These are phyloP conservation scores for Neurospora terricola DNA, from an alignment of 495 filamentous ascomycete species.

Conservation along the genomic window DNA sequence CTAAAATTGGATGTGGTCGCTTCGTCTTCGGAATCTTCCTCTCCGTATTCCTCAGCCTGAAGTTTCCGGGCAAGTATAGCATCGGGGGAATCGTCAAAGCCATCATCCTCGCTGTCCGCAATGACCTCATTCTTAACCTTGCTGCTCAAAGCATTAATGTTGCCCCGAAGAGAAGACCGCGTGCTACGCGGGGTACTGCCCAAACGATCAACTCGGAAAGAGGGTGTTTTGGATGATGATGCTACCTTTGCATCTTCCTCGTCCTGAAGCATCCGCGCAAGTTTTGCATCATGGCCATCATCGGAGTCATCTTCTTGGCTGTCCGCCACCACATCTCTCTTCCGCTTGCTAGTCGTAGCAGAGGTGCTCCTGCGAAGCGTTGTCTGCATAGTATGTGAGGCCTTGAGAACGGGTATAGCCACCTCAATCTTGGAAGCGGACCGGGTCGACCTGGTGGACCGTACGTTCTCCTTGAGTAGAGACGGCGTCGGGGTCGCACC, in stretches of 20 bases:
- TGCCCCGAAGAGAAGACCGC: background rate
- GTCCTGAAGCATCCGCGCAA: slow-evolving; percentile 51
- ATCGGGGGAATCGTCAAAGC: slow-evolving; percentile 30
- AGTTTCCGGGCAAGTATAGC: slow-evolving; percentile 42
- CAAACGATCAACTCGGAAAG: background rate
- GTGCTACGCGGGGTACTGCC: background rate
- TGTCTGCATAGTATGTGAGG: slow-evolving; percentile 1
- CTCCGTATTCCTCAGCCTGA: slow-evolving; percentile 48
- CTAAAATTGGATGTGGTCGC: background rate
- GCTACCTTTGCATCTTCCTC: slow-evolving; percentile 42
- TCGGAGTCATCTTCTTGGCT: slow-evolving; percentile 32
- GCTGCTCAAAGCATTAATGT: background rate
- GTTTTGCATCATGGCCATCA: slow-evolving; percentile 36
- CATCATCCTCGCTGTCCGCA: slow-evolving; percentile 14
- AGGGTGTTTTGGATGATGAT: background rate
- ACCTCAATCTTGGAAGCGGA: slow-evolving; percentile 16
- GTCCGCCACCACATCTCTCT: slow-evolving; percentile 17
- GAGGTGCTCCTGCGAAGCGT: slow-evolving; percentile 18
- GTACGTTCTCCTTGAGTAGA: slow-evolving; percentile 5
- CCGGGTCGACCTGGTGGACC: slow-evolving; percentile 2
- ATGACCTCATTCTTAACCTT: slow-evolving; percentile 20
- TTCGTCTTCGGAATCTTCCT: background rate
- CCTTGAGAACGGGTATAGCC: slow-evolving; percentile 8
- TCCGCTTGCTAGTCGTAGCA: slow-evolving; percentile 19
- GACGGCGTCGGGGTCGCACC: slow-evolving; percentile 44